Base-by-base conservation (phyloP, 2,329 filamentous ascomycete species). In the Trichoderma koningii region DNA sequence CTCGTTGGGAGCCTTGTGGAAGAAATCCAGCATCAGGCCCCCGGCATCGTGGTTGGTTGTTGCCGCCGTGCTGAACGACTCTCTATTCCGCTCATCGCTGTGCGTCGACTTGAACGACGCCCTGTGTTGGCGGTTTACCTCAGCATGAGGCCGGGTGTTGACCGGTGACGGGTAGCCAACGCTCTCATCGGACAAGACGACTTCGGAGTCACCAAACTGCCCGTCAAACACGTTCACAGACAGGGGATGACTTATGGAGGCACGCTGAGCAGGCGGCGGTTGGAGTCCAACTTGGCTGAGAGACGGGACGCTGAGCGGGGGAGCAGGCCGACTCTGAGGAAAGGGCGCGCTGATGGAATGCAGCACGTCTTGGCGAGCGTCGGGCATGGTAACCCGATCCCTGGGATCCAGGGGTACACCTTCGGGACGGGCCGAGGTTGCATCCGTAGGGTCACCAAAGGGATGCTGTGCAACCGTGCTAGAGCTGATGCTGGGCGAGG, bases 121-220 rank as follows among this genome's bases (percentile, higher is more conserved):
- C 41, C 65, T 55, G 41, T 59, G 66, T 12, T 55, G 57, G 6
- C 41, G 34, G 38, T 60, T 34, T 2, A 53, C n/a, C 10, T 70
- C 64, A 38, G 42, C 48, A 19, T 66, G 63, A 15, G 44, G 19
- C 7, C 41, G 48, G 6, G 34, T 64, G 17, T 70, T 69, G 1
- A 69, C 68, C 2, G 75, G 73, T 1, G 75, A 76, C 1, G 73
- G 69, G 51, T 73, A 72, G 10, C 69, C 72, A 2, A 66, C 66
- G 55, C 73, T 75, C 23, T 74, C 73, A 38, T 74, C 71, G 1
- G 73, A 72, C 15, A 68, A 62, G 52, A 71, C 34, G 7, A 69
- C 67, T 6, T 73, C 73, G 2, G 66, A 65, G 12, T 72, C 71
- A 26, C 55, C 63, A 34, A 65, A 60, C 2, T 66, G 66, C 1